phyloP scores from a whole-genome alignment of 805 yeast genomes.

The Starmerella scarabaei region DNA sequence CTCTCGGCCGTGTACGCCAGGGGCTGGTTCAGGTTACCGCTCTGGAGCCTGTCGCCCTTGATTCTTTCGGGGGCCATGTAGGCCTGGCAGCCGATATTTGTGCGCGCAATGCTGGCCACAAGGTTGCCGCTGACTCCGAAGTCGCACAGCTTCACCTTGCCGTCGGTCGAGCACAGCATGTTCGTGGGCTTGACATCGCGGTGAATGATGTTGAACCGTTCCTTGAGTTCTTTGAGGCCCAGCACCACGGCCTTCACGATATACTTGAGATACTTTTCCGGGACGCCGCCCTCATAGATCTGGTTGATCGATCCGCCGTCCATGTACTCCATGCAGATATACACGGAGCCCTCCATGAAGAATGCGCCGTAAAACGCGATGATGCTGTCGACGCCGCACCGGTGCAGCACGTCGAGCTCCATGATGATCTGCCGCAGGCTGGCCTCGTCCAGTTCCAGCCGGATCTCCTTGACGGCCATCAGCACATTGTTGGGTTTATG shows the following conservation, averaged over 20 bases:
- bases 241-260: slow-evolving; percentile 66
- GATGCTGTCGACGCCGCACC: slow-evolving; percentile 77
- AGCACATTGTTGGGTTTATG: slow-evolving; percentile 84
- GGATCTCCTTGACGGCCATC: slow-evolving; percentile 97
- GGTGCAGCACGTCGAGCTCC: slow-evolving; percentile 90
- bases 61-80: slow-evolving; percentile 99
- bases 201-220: slow-evolving; percentile 82
- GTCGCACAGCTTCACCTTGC: slow-evolving; percentile 87
- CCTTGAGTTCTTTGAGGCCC: slow-evolving; percentile 76
- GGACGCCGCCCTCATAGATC: slow-evolving; percentile 62
- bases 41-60: slow-evolving; percentile 19
- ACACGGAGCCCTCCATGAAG: slow-evolving; percentile 94
- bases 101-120: slow-evolving; percentile 87
- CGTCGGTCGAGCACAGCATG: slow-evolving; percentile 65
- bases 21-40: slow-evolving; percentile 27
- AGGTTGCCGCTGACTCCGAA: slow-evolving; percentile 93
- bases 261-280: slow-evolving; percentile 67
- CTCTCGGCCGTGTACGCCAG: slow-evolving; percentile 74
- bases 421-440: slow-evolving; percentile 86
- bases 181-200: slow-evolving; percentile 96
- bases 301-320: slow-evolving; percentile 90
- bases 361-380: slow-evolving; percentile 97
- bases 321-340: slow-evolving; percentile 97
- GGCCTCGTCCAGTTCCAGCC: slow-evolving; percentile 85
- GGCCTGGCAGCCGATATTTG: slow-evolving; percentile 94